Conservation (phyloP, 176 grass and related monocot species). For the Rhynchospora breviuscula region DNA sequence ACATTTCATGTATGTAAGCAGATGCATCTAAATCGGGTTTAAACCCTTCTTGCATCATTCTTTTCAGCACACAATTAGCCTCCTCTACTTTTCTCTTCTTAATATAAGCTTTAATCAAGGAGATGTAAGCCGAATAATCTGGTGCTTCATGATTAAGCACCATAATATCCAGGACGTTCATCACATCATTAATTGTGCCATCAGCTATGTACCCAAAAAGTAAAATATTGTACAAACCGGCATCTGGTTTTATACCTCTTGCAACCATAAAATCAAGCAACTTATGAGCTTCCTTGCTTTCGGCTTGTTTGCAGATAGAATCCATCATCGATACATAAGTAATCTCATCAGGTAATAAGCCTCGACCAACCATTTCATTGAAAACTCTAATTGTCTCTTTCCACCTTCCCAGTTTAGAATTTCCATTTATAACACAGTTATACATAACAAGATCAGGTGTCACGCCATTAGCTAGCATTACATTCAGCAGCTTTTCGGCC, state of each 20-base stretch:
- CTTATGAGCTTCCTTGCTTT: background rate
- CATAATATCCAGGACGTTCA: too few relatives aligned
- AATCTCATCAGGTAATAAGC: background rate
- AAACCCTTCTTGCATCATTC: too few relatives aligned
- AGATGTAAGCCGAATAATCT: too few relatives aligned
- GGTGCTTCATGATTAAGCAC: too few relatives aligned
- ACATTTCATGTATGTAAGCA: too few relatives aligned
- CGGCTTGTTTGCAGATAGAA: background rate
- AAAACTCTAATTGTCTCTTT: background rate
- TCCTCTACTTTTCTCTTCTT: background rate
- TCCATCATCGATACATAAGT: constrained; percentile 1
- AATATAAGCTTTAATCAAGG: background rate
- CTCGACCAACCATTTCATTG: background rate
- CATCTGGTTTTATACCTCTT: background rate
- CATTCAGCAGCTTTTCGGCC: background rate
- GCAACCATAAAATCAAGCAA: constrained; percentile 4
- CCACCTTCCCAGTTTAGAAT: background rate
- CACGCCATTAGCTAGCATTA: background rate
- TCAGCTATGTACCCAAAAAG: background rate
- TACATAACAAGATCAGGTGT: background rate
- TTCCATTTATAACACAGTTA: too few relatives aligned
- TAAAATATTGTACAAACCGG: background rate
- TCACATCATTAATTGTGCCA: too few relatives aligned
- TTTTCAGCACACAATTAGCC: constrained; percentile 25
- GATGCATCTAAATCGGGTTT: too few relatives aligned